Percentiles rank a stretch among this genome's conserved stretches.
Evolutionary conservation across 2,329 filamentous ascomycete species (phyloP).

Genomic region (Trichophyton verrucosum): DNA sequence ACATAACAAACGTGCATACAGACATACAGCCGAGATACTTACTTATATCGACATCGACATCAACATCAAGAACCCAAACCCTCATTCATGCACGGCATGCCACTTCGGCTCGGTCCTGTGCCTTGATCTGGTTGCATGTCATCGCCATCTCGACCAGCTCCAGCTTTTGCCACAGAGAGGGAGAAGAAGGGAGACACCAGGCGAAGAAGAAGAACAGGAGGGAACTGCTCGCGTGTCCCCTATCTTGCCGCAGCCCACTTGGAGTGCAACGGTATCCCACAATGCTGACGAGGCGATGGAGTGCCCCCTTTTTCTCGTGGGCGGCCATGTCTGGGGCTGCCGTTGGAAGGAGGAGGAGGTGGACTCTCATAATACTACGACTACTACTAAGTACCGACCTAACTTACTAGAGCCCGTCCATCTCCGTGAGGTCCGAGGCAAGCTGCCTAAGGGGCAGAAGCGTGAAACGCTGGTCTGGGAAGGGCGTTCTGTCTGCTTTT

Average conservation of each 20-base stretch:
- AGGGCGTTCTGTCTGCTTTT: no score
- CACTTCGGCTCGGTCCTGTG: no score
- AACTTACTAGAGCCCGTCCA: no score
- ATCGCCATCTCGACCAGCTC: background rate
- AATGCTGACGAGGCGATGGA: background rate
- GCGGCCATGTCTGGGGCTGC: background rate
- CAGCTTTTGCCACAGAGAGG: background rate
- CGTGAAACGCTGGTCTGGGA: background rate
- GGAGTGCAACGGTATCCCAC: background rate
- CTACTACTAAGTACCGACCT: no score
- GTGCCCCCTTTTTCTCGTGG: background rate
- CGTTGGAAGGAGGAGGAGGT: background rate
- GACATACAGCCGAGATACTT: no score
- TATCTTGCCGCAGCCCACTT: background rate
- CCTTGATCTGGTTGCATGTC: background rate
- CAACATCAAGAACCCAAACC: no score
- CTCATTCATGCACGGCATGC: no score
- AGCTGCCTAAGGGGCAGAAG: background rate
- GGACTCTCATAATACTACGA: no score
- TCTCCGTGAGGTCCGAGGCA: no score
- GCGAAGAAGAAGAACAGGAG: no score
- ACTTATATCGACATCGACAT: no score
- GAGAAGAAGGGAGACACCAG: background rate
- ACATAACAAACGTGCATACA: no score
- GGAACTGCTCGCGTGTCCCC: background rate